Percentiles rank a stretch among this genome's conserved stretches.
Evolutionary conservation across 192 early-diverging fungal species (phyloP).

Genomic region (Helicostylum pulchrum): DNA sequence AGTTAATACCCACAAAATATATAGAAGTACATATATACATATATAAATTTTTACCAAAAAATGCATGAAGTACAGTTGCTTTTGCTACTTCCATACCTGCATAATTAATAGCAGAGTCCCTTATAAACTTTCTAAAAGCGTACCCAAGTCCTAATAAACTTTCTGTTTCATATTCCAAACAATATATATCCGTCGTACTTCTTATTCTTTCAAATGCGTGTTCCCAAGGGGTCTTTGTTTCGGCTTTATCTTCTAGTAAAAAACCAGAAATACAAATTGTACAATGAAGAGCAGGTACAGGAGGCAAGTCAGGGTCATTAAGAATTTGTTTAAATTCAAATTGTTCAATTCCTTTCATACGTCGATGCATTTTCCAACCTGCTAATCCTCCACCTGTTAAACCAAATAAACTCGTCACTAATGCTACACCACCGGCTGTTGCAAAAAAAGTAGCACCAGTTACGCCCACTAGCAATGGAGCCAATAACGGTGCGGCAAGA

Average conservation of each 20-base stretch:
- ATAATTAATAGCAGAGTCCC: constrained; percentile 45
- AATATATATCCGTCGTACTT: constrained; percentile 42
- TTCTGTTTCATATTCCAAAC: constrained; percentile 48
- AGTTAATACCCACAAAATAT: too few relatives aligned
- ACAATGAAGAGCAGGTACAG: constrained; percentile 44
- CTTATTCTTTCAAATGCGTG: constrained; percentile 29
- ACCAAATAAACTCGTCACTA: constrained; percentile 56
- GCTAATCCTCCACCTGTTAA: constrained; percentile 53
- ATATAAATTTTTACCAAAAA: constrained; percentile 45
- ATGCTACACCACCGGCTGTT: constrained; percentile 50
- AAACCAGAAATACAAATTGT: constrained; percentile 60
- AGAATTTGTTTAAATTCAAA: constrained; percentile 50
- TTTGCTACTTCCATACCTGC: constrained; percentile 47
- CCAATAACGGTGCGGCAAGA: constrained; percentile 54
- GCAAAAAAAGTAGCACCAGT: constrained; percentile 54
- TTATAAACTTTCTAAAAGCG: constrained; percentile 49
- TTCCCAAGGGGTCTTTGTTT: constrained; percentile 47
- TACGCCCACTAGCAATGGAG: constrained; percentile 39
- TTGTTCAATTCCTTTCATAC: constrained; percentile 42
- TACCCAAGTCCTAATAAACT: constrained; percentile 44
- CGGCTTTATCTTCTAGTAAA: constrained; percentile 39
- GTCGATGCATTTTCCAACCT: constrained; percentile 43
- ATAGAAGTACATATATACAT: too few relatives aligned
- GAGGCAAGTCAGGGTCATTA: constrained; percentile 46
- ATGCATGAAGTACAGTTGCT: constrained; percentile 49